These are phyloP conservation scores for Venturia asperata DNA, from an alignment of 2,329 filamentous ascomycete genomes.

Conservation along the genomic window DNA sequence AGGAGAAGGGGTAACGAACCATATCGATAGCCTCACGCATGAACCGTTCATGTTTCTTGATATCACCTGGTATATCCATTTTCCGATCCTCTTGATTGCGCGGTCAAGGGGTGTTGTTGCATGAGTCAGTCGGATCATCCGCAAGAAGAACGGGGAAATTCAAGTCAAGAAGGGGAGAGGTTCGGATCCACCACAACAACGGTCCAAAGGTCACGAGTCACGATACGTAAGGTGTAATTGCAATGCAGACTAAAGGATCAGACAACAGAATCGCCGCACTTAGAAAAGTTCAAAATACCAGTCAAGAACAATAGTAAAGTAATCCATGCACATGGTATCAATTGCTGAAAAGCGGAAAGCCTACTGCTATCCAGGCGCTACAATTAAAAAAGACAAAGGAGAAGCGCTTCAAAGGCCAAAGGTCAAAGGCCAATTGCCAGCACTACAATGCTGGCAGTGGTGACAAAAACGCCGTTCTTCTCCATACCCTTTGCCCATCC, in stretches of 20 bases:
- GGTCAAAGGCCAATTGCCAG: neutral
- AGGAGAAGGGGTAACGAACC: slow-evolving; percentile 44
- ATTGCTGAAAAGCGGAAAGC: neutral
- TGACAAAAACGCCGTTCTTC: slow-evolving; percentile 2
- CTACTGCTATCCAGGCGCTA: slow-evolving; percentile 4
- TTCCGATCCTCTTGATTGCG: neutral
- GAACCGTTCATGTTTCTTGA: slow-evolving; percentile 50
- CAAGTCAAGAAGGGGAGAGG: too few species aligned
- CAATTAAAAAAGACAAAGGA: neutral
- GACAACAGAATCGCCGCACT: too few species aligned
- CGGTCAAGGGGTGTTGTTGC: neutral
- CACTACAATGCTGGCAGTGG: neutral
- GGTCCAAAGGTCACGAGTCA: too few species aligned
- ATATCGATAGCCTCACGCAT: slow-evolving; percentile 83
- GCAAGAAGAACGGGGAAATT: too few species aligned
- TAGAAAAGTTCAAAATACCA: too few species aligned
- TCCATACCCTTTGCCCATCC: neutral
- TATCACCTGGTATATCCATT: slow-evolving; percentile 14
- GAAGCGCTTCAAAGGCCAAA: slow-evolving; percentile 2
- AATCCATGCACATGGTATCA: slow-evolving; percentile 1
- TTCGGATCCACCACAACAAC: too few species aligned
- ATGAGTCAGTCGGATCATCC: too few species aligned
- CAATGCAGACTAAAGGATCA: too few species aligned
- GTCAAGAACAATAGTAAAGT: neutral
- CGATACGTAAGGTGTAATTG: too few species aligned